Conservation (phyloP, 108 stramenopile genomes). For the Nitzschia putrida region DNA sequence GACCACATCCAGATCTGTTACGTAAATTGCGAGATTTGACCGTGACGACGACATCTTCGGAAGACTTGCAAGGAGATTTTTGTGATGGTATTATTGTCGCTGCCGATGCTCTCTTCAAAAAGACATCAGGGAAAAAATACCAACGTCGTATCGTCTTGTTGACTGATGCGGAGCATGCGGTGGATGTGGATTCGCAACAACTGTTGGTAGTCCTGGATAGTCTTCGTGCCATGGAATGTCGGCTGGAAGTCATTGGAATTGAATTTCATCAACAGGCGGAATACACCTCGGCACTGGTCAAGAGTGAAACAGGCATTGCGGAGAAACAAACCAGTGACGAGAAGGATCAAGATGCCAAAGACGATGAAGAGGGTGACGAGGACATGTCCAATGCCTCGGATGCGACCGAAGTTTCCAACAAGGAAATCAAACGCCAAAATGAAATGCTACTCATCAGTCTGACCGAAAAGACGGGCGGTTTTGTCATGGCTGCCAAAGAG, state of each 20-base stretch:
- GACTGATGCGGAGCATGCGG: constrained; percentile 79
- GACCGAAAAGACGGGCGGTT: constrained; percentile 71
- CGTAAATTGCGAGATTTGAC: constrained; percentile 46
- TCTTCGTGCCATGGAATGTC: constrained; percentile 62
- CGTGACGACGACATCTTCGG: constrained; percentile 22
- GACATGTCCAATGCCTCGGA: constrained; percentile 26
- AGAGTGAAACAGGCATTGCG: background rate
- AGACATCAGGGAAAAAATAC: constrained; percentile 58
- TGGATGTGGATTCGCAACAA: constrained; percentile 54
- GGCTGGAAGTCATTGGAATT: constrained; percentile 65
- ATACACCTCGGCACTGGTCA: constrained; percentile 11
- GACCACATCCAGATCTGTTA: constrained; percentile 52
- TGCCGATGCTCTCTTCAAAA: constrained; percentile 64
- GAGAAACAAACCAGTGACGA: constrained; percentile 10
- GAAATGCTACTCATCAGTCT: constrained; percentile 69
- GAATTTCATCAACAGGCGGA: constrained; percentile 36
- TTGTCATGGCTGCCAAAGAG: constrained; percentile 60
- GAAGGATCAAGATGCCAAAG: constrained; percentile 12
- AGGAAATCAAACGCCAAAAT: constrained; percentile 59
- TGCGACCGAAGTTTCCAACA: background rate
- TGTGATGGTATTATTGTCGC: constrained; percentile 74
- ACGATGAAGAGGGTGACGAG: constrained; percentile 11
- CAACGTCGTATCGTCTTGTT: constrained; percentile 65
- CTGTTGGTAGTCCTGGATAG: constrained; percentile 56
- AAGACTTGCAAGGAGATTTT: constrained; percentile 53